Conservation (phyloP, 768 basidiomycete genomes). For the Cyathus striatus region DNA sequence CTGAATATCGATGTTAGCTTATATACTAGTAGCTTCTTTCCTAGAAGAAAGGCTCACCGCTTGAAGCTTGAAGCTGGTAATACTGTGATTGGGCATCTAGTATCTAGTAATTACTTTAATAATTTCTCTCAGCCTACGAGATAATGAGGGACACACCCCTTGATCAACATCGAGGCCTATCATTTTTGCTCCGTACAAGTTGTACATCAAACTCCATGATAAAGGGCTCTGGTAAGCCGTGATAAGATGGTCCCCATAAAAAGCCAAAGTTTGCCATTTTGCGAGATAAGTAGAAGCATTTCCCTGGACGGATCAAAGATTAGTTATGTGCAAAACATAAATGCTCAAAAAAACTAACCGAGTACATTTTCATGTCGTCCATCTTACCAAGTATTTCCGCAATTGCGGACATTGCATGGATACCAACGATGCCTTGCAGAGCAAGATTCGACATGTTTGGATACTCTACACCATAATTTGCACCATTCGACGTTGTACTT, state of each 20-base stretch:
- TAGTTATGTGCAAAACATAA: not conserved
- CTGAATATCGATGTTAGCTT: not conserved
- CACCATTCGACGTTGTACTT: conserved; percentile 4
- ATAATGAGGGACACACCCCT: conserved; percentile 5
- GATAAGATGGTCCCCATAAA: conserved; percentile 9
- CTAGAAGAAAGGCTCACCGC: conserved; percentile 6
- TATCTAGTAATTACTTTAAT: conserved; percentile 3
- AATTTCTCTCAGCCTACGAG: not conserved
- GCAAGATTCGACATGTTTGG: conserved; percentile 51
- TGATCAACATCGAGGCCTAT: conserved; percentile 33
- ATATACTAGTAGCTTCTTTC: conserved; percentile 3
- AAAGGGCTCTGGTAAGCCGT: conserved; percentile 11
- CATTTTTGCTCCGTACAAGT: conserved; percentile 44
- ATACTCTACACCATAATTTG: too few relatives aligned
- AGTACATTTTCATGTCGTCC: conserved; percentile 9
- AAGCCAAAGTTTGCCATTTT: conserved; percentile 9
- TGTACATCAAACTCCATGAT: conserved; percentile 44
- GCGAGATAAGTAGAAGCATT: conserved; percentile 1
- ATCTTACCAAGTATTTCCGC: conserved; percentile 24
- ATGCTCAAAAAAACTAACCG: conserved; percentile 9
- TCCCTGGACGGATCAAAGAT: too few relatives aligned
- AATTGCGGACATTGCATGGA: conserved; percentile 51
- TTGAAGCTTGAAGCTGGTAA: too few relatives aligned
- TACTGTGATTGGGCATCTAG: not conserved
- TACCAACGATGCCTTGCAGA: conserved; percentile 53